Evolutionary conservation across 2,329 filamentous ascomycete genomes (phyloP).

Genomic region (Colletotrichum sp.): DNA sequence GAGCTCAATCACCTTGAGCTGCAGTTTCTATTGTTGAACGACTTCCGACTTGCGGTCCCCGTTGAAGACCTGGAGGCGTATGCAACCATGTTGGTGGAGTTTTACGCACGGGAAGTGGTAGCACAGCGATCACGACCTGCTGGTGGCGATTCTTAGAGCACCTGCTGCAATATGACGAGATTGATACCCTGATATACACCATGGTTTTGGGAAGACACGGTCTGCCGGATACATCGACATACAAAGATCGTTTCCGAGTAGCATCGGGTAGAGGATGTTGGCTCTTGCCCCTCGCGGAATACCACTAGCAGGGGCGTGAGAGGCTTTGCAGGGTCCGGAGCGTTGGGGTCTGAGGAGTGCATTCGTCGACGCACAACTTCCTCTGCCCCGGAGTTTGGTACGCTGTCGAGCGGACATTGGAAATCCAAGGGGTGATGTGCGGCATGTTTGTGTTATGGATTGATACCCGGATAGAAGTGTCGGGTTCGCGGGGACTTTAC

Average conservation of each 20-base stretch:
- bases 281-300: neutral
- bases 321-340: neutral
- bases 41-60: constrained; percentile 90
- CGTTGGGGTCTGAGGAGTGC: neutral
- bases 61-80: constrained; percentile 97
- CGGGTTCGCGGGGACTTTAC: constrained; percentile 4
- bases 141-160: constrained; percentile 1
- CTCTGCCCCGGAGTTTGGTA: neutral
- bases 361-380: neutral
- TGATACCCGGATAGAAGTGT: constrained; percentile 21
- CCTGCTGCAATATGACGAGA: constrained; percentile 11
- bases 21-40: constrained; percentile 93
- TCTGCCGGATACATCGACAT: neutral
- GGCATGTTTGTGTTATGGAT: neutral
- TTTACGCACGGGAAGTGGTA: constrained; percentile 91
- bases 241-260: neutral
- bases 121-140: constrained; percentile 30
- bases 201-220: neutral
- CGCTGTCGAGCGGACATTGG: neutral
- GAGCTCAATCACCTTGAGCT: constrained; percentile 96
- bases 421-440: neutral
- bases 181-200: constrained; percentile 22
- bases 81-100: constrained; percentile 97
- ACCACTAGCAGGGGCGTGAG: neutral
- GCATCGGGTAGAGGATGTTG: neutral